Evolutionary conservation across 257 asterid species (phyloP).

Genomic region (Solanum sejunctum): DNA sequence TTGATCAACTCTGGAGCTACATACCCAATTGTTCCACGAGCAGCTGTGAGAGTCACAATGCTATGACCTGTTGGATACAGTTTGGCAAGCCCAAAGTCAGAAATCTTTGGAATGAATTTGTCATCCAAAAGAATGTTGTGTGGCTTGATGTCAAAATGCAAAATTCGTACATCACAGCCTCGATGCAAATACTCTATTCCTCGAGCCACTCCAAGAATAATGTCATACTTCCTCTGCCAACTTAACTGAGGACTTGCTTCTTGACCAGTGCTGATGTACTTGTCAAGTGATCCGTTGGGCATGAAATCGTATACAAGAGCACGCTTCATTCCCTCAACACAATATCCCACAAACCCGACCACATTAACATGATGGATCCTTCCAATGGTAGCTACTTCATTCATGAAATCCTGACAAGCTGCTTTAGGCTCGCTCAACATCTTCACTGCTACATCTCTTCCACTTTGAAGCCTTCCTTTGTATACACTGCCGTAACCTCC

Average conservation of each 20-base stretch:
- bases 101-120: no score
- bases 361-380: slow-evolving; percentile 40
- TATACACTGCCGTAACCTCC: slow-evolving; percentile 34
- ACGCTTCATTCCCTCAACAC: slow-evolving; percentile 28
- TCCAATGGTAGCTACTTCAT: slow-evolving; percentile 42
- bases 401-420: slow-evolving; percentile 37
- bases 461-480: slow-evolving; percentile 40
- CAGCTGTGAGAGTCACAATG: no score
- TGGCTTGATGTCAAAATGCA: not conserved
- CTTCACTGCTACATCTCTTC: slow-evolving; percentile 33
- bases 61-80: no score
- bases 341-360: slow-evolving; percentile 38
- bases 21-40: no score
- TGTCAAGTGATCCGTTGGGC: slow-evolving; percentile 41
- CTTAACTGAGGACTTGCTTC: not conserved
- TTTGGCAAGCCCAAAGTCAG: no score
- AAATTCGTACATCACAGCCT: not conserved
- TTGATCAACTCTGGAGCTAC: no score
- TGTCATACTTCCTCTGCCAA: slow-evolving; percentile 15
- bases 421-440: slow-evolving; percentile 24
- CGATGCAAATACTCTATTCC: no score
- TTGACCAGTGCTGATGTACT: slow-evolving; percentile 24
- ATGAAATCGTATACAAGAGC: slow-evolving; percentile 36
- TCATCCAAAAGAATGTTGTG: no score
- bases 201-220: slow-evolving; percentile 13